Percentiles rank a stretch among this genome's conserved stretches.
Conservation (phyloP, 768 basidiomycete species). For the Pseudohyphozyma bogoriensis region DNA sequence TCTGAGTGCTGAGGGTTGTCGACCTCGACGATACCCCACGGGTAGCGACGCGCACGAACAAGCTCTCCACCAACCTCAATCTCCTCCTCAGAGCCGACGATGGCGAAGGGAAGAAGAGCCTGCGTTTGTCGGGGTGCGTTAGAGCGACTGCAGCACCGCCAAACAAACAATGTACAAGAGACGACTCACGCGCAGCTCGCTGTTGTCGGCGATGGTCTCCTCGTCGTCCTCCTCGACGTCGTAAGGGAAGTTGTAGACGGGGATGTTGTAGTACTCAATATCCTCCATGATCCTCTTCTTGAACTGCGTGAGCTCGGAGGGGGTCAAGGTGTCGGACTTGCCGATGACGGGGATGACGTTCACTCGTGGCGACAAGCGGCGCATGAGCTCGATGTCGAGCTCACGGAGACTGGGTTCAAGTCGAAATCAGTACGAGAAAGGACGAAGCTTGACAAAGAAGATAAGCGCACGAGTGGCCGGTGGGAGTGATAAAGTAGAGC, state of each 20-base stretch:
- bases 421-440: neutral
- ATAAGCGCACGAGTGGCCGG: conserved; percentile 78
- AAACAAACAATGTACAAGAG: too few relatives aligned
- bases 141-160: too few relatives aligned
- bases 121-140: conserved; percentile 33
- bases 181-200: conserved; percentile 68
- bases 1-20: conserved; percentile 99
- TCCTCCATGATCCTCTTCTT: conserved; percentile 99
- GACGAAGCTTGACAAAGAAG: neutral
- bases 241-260: conserved; percentile 99
- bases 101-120: conserved; percentile 90
- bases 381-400: conserved; percentile 99
- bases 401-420: conserved; percentile 54
- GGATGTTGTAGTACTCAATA: conserved; percentile 95
- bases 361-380: conserved; percentile 89
- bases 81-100: conserved; percentile 95
- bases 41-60: conserved; percentile 87
- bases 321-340: conserved; percentile 91
- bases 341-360: conserved; percentile 97
- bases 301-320: conserved; percentile 83
- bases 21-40: conserved; percentile 97
- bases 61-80: conserved; percentile 76
- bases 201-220: conserved; percentile 95
- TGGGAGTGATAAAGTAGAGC: conserved; percentile 96
- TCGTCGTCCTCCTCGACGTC: conserved; percentile 99